phyloP scores from a whole-genome alignment of 2,329 filamentous ascomycete species.

The Claviceps sp. region DNA sequence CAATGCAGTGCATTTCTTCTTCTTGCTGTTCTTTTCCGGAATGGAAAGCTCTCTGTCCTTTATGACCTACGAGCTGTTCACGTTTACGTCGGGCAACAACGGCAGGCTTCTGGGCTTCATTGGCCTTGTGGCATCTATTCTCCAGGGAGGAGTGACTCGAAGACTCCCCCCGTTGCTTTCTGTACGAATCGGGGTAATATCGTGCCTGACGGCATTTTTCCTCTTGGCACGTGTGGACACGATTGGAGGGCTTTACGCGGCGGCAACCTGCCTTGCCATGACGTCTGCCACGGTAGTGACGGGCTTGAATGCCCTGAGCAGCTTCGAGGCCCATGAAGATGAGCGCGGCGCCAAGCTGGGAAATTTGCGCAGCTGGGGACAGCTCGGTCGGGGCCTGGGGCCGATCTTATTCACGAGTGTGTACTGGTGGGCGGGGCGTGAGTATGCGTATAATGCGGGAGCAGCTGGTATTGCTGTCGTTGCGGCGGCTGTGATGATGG shows the following conservation, averaged over 20 bases:
- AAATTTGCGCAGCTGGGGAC: constrained; percentile 67
- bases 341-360: constrained; percentile 83
- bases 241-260: constrained; percentile 60
- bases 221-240: constrained; percentile 59
- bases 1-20: constrained; percentile 76
- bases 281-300: constrained; percentile 94
- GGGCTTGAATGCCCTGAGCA: constrained; percentile 79
- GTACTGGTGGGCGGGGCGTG: constrained; percentile 95
- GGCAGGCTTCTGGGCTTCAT: constrained; percentile 82
- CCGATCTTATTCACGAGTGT: constrained; percentile 85
- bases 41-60: constrained; percentile 98
- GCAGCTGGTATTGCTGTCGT: constrained; percentile 70
- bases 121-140: constrained; percentile 77
- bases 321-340: constrained; percentile 68
- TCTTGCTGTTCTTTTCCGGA: constrained; percentile 92
- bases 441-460: constrained; percentile 71
- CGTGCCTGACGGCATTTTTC: constrained; percentile 68
- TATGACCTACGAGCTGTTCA: constrained; percentile 91
- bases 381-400: constrained; percentile 75
- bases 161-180: constrained; percentile 69
- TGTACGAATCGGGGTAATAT: constrained; percentile 64
- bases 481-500: constrained; percentile 53
- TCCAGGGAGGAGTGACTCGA: constrained; percentile 85
- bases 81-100: constrained; percentile 65
- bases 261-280: constrained; percentile 71